Base-by-base conservation (phyloP, 2,329 filamentous ascomycete species). In the Calonectria pauciramosa region DNA sequence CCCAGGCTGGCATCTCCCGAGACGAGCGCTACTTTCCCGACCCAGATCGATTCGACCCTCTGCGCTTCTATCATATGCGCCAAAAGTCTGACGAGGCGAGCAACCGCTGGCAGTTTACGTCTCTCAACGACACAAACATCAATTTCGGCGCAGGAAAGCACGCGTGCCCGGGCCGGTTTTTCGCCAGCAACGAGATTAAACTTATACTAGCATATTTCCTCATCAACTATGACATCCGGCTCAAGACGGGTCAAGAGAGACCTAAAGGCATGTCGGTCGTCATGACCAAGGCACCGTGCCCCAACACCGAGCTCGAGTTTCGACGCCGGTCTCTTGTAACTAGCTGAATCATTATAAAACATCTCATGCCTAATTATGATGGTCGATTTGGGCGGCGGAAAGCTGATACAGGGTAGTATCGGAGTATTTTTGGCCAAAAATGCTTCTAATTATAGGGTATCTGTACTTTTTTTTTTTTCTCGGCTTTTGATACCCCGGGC, bases 91-190 rank as follows among this genome's bases (percentile, higher is more conserved):
- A 79, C 28, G 84, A 86, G 63, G 85, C 85, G 74, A 83, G 80
- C 38, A 85, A 86, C 74, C 81, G 85, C 44, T 85, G 83, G 82
- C 87, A 88, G 68, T 88, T 88, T 72, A 87, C 86, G 4, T 85
- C 86, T 51, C 82, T 87, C 60, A 79, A 79, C 56, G 85, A 88
- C 67, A 85, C 82, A 34, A 86, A 87, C 73, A 83, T 87, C 77
- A 87, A 88, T 75, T 89, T 89, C 74, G 88, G 88, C 4, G 85
- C 86, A 6, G 88, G 88, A 47, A 86, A 86, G 75, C 86, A 88
- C 74, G 86, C 88, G 4, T 89, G 88, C 63, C 88, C 88, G 0
- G 88, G 88, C 2, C 83, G 88, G 14, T 89, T 89, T 82, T 88
- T 89, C 76, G 87, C 87, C 18, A 80, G 83, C 32, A 86, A 87